phyloP scores from a whole-genome alignment of 2,329 filamentous ascomycete species.

The Cytospora chrysosperma region DNA sequence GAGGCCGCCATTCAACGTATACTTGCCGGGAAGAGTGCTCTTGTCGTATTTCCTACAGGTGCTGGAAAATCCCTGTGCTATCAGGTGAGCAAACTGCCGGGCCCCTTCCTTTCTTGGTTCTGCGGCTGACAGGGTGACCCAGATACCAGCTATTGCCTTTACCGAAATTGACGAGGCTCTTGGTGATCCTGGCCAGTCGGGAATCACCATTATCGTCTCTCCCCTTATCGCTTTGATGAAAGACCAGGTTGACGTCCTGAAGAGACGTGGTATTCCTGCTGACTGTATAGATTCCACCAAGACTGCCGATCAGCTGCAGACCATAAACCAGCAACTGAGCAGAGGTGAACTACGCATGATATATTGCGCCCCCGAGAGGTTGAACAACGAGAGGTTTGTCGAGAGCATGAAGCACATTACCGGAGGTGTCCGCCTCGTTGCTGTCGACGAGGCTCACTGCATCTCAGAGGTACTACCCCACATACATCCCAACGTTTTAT shows the following conservation, averaged over 20 bases:
- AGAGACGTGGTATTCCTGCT: slow-evolving; percentile 48
- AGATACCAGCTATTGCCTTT: slow-evolving; percentile 50
- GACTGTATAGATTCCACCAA: slow-evolving; percentile 58
- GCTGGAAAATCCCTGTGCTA: slow-evolving; percentile 52
- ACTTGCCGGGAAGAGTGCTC: slow-evolving; percentile 40
- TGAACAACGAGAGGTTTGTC: slow-evolving; percentile 62
- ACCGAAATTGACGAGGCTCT: slow-evolving; percentile 40
- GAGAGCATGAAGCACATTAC: slow-evolving; percentile 53
- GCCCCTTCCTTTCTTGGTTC: too few species aligned
- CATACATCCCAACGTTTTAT: background rate
- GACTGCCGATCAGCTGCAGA: slow-evolving; percentile 44
- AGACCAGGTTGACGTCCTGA: slow-evolving; percentile 57
- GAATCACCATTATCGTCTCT: slow-evolving; percentile 56
- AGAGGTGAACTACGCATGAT: slow-evolving; percentile 51
- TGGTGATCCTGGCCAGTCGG: slow-evolving; percentile 36
- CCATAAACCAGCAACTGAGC: slow-evolving; percentile 38
- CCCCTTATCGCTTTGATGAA: slow-evolving; percentile 60
- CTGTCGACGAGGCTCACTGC: slow-evolving; percentile 59
- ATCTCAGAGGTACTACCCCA: slow-evolving; percentile 45
- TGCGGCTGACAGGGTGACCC: background rate
- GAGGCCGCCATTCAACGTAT: slow-evolving; percentile 40
- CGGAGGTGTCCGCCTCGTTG: slow-evolving; percentile 56
- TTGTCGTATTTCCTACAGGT: slow-evolving; percentile 48
- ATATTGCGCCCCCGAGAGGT: slow-evolving; percentile 58
- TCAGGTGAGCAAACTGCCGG: slow-evolving; percentile 37